phyloP scores from a whole-genome alignment of 768 basidiomycete species.

The Lanmaoa pseudosensibilis region DNA sequence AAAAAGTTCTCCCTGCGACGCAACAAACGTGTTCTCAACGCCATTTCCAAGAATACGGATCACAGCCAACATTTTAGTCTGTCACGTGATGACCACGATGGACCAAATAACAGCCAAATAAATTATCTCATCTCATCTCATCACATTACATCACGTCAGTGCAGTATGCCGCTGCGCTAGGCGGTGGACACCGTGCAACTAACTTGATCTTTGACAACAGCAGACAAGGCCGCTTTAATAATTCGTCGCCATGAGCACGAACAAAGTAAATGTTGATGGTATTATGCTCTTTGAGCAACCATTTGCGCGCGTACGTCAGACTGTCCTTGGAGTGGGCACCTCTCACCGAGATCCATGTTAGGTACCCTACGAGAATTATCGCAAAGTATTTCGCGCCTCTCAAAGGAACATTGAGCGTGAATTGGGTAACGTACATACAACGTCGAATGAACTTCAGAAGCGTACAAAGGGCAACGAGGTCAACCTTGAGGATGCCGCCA shows the following conservation, averaged over 20 bases:
- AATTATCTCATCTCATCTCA: no score
- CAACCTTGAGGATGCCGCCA: slow-evolving; percentile 52
- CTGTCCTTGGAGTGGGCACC: background rate
- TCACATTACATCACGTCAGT: slow-evolving; percentile 12
- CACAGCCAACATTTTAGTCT: background rate
- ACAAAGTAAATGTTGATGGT: slow-evolving; percentile 69
- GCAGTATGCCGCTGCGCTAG: background rate
- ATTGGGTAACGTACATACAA: slow-evolving; percentile 55
- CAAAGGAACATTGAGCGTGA: slow-evolving; percentile 85
- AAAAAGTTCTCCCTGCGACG: slow-evolving; percentile 9
- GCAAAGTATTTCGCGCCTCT: slow-evolving; percentile 80
- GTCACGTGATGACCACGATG: slow-evolving; percentile 30
- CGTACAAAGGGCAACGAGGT: slow-evolving; percentile 40
- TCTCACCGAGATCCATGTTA: slow-evolving; percentile 33
- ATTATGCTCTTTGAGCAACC: slow-evolving; percentile 83
- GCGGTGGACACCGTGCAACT: background rate
- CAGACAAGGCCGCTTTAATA: slow-evolving; percentile 7
- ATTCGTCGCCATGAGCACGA: slow-evolving; percentile 30
- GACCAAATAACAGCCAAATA: background rate
- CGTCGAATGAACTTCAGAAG: slow-evolving; percentile 59
- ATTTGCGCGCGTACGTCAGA: slow-evolving; percentile 60
- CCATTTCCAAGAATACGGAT: background rate
- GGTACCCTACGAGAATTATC: slow-evolving; percentile 90
- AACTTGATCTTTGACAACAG: slow-evolving; percentile 5
- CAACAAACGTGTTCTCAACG: slow-evolving; percentile 16